Evolutionary conservation across 225 moss, liverwort and hornwort genomes (phyloP), one percentile per base, ranked within the genome.

Genomic region (Marchantia paleacea): DNA sequence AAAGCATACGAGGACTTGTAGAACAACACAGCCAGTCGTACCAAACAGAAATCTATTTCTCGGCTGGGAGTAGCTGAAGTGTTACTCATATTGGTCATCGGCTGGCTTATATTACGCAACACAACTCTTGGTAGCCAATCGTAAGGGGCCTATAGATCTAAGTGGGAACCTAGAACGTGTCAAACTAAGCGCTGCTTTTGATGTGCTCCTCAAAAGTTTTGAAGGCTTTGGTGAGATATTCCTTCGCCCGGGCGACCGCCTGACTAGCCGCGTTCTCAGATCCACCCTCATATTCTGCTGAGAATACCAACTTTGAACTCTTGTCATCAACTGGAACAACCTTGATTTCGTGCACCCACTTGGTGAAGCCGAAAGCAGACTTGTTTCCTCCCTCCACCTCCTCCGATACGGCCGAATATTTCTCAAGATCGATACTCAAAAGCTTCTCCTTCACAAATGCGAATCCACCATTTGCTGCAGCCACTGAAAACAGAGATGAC

Each of bases 311-410:
- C 65, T 25, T 65, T 22, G 65, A 65, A 11, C 12, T 28, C 22
- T 24, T 24, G 65, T 65, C 65, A 10, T 12, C n/a, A 10, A 65
- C 22, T 25, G 63, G 63, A 0, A 64, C 22, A 22, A 64, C 5
- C 22, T 18, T 64, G 16, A 64, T 14, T 1, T 14, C 8, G 16
- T 64, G 63, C 22, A 65, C 65, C 65, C 65, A 65, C 65, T 65
- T 65, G 26, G 22, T 65, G 65, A 65, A 65, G 65, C 65, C 65
- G 65, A 65, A 65, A 11, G 12, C 22, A 11, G 3, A 2, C 65
- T 65, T 65, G 65, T 65, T 7, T 28, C 65, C 65, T 24, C 65
- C 65, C 65, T 65, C 65, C n/a, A 65, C 65, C 28, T 65, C 65
- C 65, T 65, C 65, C 0, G 65, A 65, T 12, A 65, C 65, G 12